These are phyloP conservation scores for Nigrograna mackinnonii DNA, from an alignment of 2,329 filamentous ascomycete species.

Conservation along the genomic window DNA sequence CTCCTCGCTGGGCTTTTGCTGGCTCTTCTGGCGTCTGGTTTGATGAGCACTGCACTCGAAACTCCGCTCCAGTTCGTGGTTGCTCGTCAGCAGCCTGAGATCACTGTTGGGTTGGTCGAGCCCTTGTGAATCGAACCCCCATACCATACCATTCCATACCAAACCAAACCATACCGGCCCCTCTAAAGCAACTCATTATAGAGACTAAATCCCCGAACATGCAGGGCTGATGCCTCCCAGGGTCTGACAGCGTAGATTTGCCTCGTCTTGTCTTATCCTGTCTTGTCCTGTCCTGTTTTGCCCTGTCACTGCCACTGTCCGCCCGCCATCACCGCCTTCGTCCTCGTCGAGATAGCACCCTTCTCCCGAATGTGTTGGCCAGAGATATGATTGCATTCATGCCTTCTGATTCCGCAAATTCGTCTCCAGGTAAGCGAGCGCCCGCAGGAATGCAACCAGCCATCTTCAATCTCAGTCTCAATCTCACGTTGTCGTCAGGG, in stretches of 20 bases:
- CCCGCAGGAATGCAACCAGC: not conserved
- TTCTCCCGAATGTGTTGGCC: slow-evolving; percentile 19
- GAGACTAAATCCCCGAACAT: slow-evolving; percentile 32
- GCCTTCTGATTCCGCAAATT: slow-evolving; percentile 37
- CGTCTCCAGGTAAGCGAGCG: slow-evolving; percentile 30
- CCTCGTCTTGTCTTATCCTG: no score
- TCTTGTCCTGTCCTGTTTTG: no score
- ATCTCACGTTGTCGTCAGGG: slow-evolving; percentile 15
- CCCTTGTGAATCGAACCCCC: no score
- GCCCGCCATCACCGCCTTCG: no score
- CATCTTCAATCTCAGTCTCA: slow-evolving; percentile 4
- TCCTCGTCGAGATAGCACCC: no score
- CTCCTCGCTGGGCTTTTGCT: slow-evolving; percentile 28
- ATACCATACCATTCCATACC: slow-evolving; percentile 10
- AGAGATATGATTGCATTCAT: slow-evolving; percentile 42
- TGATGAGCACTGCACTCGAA: slow-evolving; percentile 34
- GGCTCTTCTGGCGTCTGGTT: no score
- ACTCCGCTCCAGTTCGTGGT: slow-evolving; percentile 33
- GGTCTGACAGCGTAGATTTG: slow-evolving; percentile 22
- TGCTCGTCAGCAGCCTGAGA: slow-evolving; percentile 31
- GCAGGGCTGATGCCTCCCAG: slow-evolving; percentile 30
- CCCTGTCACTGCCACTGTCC: no score
- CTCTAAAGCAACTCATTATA: slow-evolving; percentile 27
- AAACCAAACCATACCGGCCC: slow-evolving; percentile 6
- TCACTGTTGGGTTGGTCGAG: not conserved